These are phyloP conservation scores for Aspergillus thermomutatus DNA, from an alignment of 2,329 filamentous ascomycete species.

Conservation along the genomic window DNA sequence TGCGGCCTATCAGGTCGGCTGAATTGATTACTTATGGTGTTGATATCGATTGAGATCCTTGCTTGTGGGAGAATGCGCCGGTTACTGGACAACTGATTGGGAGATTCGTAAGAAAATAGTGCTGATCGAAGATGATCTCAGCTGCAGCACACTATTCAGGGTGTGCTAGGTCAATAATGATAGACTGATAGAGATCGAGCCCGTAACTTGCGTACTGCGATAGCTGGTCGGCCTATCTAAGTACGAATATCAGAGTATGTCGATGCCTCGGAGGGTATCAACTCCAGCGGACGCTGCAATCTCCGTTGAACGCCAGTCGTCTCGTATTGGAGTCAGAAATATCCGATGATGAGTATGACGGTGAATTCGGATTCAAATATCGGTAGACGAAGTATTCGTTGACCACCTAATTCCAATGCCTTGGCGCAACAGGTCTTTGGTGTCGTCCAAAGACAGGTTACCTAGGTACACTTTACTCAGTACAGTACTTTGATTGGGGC, in stretches of 20 bases:
- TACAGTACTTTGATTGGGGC: not conserved
- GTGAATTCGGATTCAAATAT: not conserved
- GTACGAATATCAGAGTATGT: not conserved
- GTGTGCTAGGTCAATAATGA: not conserved
- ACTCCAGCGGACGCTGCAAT: not conserved
- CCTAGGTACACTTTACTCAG: not conserved
- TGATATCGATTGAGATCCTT: not conserved
- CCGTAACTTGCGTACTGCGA: not conserved
- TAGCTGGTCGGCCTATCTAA: not conserved
- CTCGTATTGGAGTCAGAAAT: no score
- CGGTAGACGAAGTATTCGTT: not conserved
- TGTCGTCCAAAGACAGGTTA: no score
- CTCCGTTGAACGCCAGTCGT: not conserved
- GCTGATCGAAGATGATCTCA: not conserved
- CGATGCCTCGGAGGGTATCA: not conserved
- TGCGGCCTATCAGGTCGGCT: not conserved
- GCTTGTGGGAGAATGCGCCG: not conserved
- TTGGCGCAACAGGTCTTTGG: no score
- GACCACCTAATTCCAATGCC: no score
- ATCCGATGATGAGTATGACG: not conserved
- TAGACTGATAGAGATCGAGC: no score
- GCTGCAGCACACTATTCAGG: not conserved
- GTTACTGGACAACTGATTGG: not conserved
- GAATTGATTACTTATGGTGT: no score
- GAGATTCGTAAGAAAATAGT: not conserved